A percentile compares a stretch with the other conserved stretches of the same genome.
These are phyloP conservation scores for Fusarium continuum DNA, from an alignment of 2,329 filamentous ascomycete genomes.

Conservation along the genomic window DNA sequence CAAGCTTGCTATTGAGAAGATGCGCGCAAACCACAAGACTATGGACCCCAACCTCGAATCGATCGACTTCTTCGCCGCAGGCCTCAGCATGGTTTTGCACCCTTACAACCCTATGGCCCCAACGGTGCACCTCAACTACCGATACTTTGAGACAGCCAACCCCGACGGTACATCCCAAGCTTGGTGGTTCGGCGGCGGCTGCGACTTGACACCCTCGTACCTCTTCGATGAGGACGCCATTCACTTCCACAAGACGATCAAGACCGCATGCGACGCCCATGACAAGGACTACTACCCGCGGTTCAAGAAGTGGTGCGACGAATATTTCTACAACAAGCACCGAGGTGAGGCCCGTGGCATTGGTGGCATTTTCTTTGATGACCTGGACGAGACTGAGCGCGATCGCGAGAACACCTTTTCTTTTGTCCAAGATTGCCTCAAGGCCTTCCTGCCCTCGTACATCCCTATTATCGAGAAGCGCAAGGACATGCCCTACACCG, in stretches of 20 bases:
- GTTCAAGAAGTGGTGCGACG: conserved; percentile 98
- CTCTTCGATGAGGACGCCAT: conserved; percentile 97
- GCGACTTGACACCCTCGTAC: conserved; percentile 91
- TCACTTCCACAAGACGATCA: conserved; percentile 95
- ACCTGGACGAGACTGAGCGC: conserved; percentile 86
- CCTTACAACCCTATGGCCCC: conserved; percentile 96
- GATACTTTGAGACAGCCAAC: conserved; percentile 96
- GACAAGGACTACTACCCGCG: conserved; percentile 90
- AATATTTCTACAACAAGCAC: conserved; percentile 96
- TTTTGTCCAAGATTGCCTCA: conserved; percentile 85
- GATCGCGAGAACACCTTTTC: conserved; percentile 90
- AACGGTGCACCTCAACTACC: conserved; percentile 97
- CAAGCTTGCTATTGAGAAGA: conserved; percentile 86
- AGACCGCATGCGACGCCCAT: conserved; percentile 91
- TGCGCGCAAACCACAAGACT: conserved; percentile 94
- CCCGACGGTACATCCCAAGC: conserved; percentile 81
- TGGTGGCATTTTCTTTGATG: conserved; percentile 98
- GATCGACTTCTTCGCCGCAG: conserved; percentile 94
- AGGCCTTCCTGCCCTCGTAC: conserved; percentile 90
- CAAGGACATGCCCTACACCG: conserved; percentile 91
- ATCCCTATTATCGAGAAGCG: conserved; percentile 86
- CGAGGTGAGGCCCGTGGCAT: conserved; percentile 85
- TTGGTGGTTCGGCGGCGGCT: conserved; percentile 99
- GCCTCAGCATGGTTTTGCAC: conserved; percentile 91
- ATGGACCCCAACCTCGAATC: conserved; percentile 81